A percentile compares a stretch with the other conserved stretches of the same genome.
Evolutionary conservation across 1,139 yeast species (phyloP).

Genomic region (Scheffersomyces illinoinensis): DNA sequence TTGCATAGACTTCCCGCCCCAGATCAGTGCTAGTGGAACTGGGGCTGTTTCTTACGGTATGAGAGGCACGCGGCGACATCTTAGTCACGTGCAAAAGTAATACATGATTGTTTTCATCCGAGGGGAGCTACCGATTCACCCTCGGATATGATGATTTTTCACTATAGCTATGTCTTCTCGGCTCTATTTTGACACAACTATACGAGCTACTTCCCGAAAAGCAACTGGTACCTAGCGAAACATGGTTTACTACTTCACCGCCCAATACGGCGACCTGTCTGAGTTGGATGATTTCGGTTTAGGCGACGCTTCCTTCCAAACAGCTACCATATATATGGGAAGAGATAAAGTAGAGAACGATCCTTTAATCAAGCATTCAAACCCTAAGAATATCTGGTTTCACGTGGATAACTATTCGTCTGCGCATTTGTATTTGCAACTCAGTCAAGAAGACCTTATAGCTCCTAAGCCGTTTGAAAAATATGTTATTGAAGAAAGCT

Average conservation of each 20-base stretch:
- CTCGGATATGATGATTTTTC: not conserved
- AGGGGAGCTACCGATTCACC: not conserved
- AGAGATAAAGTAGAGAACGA: constrained; percentile 78
- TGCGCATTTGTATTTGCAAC: constrained; percentile 76
- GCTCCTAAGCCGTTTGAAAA: constrained; percentile 28
- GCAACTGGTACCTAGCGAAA: not conserved
- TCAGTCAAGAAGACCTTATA: constrained; percentile 41
- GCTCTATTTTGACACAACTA: not conserved
- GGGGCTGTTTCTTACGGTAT: not conserved
- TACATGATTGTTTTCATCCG: not conserved
- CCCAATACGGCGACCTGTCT: constrained; percentile 19
- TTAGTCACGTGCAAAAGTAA: not conserved
- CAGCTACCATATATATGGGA: constrained; percentile 61
- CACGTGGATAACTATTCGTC: constrained; percentile 81
- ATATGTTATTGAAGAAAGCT: constrained; percentile 48
- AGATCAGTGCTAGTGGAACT: not conserved
- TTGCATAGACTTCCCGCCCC: not conserved
- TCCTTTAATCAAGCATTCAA: constrained; percentile 66
- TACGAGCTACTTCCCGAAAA: not conserved
- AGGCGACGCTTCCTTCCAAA: constrained; percentile 19
- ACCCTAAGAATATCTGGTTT: constrained; percentile 76
- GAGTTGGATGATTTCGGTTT: constrained; percentile 32
- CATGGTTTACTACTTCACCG: constrained; percentile 64
- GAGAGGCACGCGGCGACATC: not conserved
- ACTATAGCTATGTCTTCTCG: not conserved